Percentiles rank a stretch among this genome's conserved stretches.
phyloP scores from a whole-genome alignment of 1,284 basidiomycete species.

The Takashimella koratensis region DNA sequence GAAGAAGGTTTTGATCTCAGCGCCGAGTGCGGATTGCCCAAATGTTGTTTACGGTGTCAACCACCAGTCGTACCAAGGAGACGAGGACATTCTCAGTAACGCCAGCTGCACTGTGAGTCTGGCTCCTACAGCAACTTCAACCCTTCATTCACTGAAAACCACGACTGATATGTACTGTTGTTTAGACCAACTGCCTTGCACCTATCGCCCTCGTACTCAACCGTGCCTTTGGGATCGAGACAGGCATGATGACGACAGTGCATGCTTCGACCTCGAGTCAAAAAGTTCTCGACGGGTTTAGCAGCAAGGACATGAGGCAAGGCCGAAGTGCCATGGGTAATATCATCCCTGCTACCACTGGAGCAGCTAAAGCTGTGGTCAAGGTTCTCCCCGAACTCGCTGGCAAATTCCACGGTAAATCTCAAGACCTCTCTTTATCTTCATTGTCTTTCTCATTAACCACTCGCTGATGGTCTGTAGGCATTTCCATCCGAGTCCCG shows the following conservation, averaged over 20 bases:
- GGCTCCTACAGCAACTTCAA: not conserved
- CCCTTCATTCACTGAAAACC: too few relatives aligned
- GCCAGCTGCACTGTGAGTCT: slow-evolving; percentile 47
- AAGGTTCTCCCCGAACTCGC: slow-evolving; percentile 50
- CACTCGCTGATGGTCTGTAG: too few relatives aligned
- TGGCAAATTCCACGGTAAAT: slow-evolving; percentile 48
- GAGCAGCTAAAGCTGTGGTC: slow-evolving; percentile 48
- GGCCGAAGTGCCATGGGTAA: slow-evolving; percentile 46
- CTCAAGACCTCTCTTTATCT: too few relatives aligned
- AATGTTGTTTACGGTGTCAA: slow-evolving; percentile 51
- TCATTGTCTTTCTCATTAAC: too few relatives aligned
- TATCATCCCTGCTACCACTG: slow-evolving; percentile 49
- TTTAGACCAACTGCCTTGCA: slow-evolving; percentile 50
- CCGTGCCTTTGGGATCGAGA: slow-evolving; percentile 46
- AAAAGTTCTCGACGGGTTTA: slow-evolving; percentile 49
- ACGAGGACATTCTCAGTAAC: slow-evolving; percentile 46
- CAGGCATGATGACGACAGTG: slow-evolving; percentile 51
- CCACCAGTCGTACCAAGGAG: slow-evolving; percentile 36
- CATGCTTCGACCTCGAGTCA: slow-evolving; percentile 50
- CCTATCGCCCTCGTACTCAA: slow-evolving; percentile 48
- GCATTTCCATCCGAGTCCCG: slow-evolving; percentile 50
- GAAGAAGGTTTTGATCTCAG: slow-evolving; percentile 50
- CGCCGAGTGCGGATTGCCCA: slow-evolving; percentile 43
- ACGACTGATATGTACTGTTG: too few relatives aligned
- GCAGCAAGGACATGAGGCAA: slow-evolving; percentile 46